Evolutionary conservation across 2,329 filamentous ascomycete species (phyloP).

Genomic region (Parafenestella ontariensis): DNA sequence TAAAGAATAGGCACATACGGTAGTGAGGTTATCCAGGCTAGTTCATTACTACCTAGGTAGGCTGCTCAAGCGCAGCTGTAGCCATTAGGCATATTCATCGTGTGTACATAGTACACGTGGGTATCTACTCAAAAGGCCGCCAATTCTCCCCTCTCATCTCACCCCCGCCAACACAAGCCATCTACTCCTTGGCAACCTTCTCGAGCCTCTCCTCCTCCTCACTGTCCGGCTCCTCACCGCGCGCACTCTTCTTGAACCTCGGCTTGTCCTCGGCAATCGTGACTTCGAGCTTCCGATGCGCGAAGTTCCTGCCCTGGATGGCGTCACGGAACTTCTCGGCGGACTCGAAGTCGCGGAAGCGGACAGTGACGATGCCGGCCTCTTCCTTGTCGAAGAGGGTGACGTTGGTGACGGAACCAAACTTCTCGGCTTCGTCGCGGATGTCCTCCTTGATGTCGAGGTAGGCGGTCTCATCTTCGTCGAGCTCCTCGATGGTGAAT

Average conservation of each 20-base stretch:
- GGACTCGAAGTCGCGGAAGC: conserved; percentile 74
- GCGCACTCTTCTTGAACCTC: conserved; percentile 40
- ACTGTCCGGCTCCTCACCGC: conserved; percentile 24
- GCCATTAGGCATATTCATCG: neutral
- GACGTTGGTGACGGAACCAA: conserved; percentile 89
- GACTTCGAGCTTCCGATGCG: conserved; percentile 19
- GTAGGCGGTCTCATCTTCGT: conserved; percentile 81
- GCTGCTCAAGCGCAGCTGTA: neutral
- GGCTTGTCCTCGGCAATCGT: conserved; percentile 38
- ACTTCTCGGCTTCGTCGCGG: conserved; percentile 83
- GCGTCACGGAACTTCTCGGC: conserved; percentile 50
- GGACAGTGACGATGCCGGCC: conserved; percentile 84
- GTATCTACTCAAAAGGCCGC: conserved; percentile 4
- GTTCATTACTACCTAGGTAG: neutral
- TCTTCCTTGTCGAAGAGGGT: conserved; percentile 86
- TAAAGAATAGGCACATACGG: neutral
- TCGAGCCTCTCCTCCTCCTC: conserved; percentile 34
- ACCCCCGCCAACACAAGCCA: neutral
- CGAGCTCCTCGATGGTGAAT: conserved; percentile 86
- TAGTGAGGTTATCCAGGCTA: neutral
- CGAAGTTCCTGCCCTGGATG: conserved; percentile 30
- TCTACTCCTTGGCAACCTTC: conserved; percentile 9
- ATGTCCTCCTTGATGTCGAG: conserved; percentile 96
- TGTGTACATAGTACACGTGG: conserved; percentile 2
- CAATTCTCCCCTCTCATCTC: neutral